Conservation (phyloP, 192 early-diverging fungal genomes). For the Rhizophagus clarus region DNA sequence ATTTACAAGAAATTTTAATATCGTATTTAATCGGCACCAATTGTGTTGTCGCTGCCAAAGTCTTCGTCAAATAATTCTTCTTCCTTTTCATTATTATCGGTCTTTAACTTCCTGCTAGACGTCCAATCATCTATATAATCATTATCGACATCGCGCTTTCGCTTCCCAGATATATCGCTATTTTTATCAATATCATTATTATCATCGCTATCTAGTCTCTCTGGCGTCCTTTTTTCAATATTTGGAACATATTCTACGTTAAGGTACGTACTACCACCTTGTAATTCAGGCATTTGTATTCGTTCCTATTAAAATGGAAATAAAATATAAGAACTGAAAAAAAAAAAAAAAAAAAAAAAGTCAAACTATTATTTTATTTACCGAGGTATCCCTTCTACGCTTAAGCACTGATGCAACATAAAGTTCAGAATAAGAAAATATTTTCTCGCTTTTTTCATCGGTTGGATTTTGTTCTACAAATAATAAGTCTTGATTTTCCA, state of each 20-base stretch:
- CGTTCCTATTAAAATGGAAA: neutral
- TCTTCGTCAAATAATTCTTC: neutral
- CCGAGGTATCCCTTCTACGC: neutral
- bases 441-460: constrained; percentile 4
- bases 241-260: neutral
- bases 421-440: neutral
- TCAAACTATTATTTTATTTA: neutral
- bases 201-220: neutral
- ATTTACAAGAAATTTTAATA: too few relatives aligned
- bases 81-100: neutral
- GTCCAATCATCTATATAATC: neutral
- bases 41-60: neutral
- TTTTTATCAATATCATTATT: neutral
- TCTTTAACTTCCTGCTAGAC: neutral
- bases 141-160: neutral
- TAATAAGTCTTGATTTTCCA: neutral
- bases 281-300: neutral
- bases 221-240: neutral
- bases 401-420: neutral
- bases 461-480: constrained; percentile 21
- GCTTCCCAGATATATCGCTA: neutral
- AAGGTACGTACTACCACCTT: neutral
- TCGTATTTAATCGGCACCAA: neutral
- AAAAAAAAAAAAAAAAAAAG: neutral
- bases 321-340: neutral